Evolutionary conservation across 139 green algal species (phyloP), one percentile per base, ranked within the genome.

Genomic region (Parachlorella kessleri): DNA sequence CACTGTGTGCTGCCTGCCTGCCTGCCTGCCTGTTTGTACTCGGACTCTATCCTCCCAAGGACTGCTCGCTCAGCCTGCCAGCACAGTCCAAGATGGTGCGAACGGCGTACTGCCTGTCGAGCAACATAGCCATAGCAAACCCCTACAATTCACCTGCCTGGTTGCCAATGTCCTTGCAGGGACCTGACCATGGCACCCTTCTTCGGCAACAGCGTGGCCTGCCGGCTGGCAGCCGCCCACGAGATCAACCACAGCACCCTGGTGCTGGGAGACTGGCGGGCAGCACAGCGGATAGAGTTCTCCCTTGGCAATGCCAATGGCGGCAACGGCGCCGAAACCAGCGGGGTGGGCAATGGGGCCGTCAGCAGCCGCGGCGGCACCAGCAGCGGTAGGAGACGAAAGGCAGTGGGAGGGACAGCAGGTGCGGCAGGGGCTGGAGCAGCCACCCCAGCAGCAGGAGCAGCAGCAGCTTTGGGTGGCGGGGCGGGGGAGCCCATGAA

Each of bases 201-300:
- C 66, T 90, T 81, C 40, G 85, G 85, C 66, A 89, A 89, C 75
- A 87, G 79, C 9, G 77, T 90, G 38, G 85, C 80, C 28, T 84
- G 30, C 66, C 53, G 83, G 30, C 70, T 89, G 10, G 63, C 73
- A n/a, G 54, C 54, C n/a, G 55, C 42, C 2, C 55, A 71, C 67
- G 84, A 85, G 28, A 81, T 80, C 37, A 75, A 66, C n/a, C 78
- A 84, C 74, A 40, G 18, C 36, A 79, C 78, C n/a, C 54, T 90
- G 23, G 67, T 87, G 26, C 76, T 90, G 54, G 86, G 86, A 10
- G 77, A 78, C 68, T 90, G 84, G 73, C 77, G 86, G 24, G 86
- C 86, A 14, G 86, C 86, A 54, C 86, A 90, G 69, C 76, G 86
- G 2, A 82, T 90, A 4, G 77, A 85, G 66, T 73, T 90, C 33